phyloP scores from a whole-genome alignment of 768 basidiomycete species.

The Trametes villosa region DNA sequence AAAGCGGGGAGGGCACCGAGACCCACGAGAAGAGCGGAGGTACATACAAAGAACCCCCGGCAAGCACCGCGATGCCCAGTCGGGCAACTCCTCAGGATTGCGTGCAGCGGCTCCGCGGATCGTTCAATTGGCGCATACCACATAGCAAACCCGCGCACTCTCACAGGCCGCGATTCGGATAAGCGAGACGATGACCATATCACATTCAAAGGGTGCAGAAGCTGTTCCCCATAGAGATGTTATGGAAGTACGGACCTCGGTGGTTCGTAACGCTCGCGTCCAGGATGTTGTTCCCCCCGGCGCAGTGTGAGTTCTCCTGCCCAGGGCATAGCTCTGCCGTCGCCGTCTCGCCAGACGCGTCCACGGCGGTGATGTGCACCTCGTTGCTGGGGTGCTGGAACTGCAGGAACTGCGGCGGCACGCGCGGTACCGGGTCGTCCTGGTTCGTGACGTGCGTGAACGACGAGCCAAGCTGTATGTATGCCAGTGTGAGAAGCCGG shows the following conservation, averaged over 20 bases:
- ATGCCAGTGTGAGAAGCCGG: background rate
- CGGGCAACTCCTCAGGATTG: background rate
- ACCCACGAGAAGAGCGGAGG: background rate
- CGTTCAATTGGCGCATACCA: background rate
- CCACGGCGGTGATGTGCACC: conserved; percentile 43
- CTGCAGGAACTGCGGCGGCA: conserved; percentile 44
- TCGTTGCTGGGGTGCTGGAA: conserved; percentile 54
- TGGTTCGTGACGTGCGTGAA: conserved; percentile 45
- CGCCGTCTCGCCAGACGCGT: conserved; percentile 27
- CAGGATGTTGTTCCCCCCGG: conserved; percentile 12
- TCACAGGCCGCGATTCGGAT: background rate
- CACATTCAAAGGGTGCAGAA: background rate
- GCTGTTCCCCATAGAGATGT: background rate
- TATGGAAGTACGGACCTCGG: background rate
- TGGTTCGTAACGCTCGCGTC: conserved; percentile 2
- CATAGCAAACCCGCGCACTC: background rate
- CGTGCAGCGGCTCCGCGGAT: background rate
- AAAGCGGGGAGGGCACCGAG: background rate
- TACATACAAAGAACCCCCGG: background rate
- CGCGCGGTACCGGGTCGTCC: conserved; percentile 46
- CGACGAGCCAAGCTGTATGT: conserved; percentile 32
- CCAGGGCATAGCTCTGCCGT: conserved; percentile 41
- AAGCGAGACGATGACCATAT: background rate
- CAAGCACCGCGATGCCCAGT: background rate
- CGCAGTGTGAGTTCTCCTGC: conserved; percentile 41